Evolutionary conservation across 129 eudicot genomes (phyloP).

Genomic region (Flaveria sonorensis): DNA sequence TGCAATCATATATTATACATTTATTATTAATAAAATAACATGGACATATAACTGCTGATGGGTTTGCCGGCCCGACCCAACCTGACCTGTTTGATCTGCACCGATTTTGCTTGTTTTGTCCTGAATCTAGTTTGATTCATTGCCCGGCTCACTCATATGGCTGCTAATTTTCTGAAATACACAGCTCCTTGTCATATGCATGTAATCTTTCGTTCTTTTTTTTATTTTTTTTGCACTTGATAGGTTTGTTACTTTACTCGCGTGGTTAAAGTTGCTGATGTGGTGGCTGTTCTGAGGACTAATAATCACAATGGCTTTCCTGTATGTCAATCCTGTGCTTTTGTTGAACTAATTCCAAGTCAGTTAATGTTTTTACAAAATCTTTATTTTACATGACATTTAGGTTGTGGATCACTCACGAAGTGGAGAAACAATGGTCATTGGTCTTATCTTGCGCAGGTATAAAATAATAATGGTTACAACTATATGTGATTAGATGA

Average conservation of each 20-base stretch:
- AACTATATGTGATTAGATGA: slow-evolving; percentile 15
- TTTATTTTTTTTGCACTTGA: background rate
- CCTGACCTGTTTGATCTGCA: background rate
- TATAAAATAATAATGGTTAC: slow-evolving; percentile 24
- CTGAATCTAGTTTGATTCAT: background rate
- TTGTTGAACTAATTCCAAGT: background rate
- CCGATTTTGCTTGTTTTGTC: background rate
- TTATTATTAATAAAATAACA: background rate
- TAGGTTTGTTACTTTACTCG: slow-evolving; percentile 84
- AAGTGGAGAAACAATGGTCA: slow-evolving; percentile 87
- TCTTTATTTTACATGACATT: slow-evolving; percentile 21
- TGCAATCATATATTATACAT: background rate
- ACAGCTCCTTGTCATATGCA: background rate
- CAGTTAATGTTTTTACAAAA: background rate
- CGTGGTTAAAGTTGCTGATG: slow-evolving; percentile 80
- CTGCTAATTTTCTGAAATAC: background rate
- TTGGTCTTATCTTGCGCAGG: slow-evolving; percentile 91
- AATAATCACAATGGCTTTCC: slow-evolving; percentile 93
- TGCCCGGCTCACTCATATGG: background rate
- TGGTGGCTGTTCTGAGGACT: slow-evolving; percentile 56
- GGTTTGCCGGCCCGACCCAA: background rate
- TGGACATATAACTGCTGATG: background rate
- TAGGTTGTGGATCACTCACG: slow-evolving; percentile 91
- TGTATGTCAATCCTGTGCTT: slow-evolving; percentile 43
- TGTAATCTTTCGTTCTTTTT: background rate